Evolutionary conservation across 768 basidiomycete genomes (phyloP), one percentile per base, ranked within the genome.

Genomic region (Rhizopogon rudus): DNA sequence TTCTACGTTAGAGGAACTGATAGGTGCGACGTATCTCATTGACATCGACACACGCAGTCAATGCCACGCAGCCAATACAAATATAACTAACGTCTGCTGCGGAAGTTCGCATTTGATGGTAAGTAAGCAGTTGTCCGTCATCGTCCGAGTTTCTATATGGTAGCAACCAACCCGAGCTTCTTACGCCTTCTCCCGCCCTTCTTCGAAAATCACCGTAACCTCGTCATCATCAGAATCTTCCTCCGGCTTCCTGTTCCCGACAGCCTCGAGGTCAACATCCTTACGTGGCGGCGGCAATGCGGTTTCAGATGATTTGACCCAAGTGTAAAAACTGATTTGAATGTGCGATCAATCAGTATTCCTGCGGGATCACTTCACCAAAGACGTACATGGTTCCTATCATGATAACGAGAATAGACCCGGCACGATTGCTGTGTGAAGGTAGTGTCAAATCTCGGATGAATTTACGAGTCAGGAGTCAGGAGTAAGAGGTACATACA

Each of bases 361-460:
- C 31, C 49, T 28, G 16, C 9, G 22, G 13, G 3, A 35, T 20
- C 13, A 33, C 35, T 22, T 49, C 48, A 10, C 9, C 25, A n/a
- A 54, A 9, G 40, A 70, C 79, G 64, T 62, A 83, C 84, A 89
- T 79, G 5, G 87, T 87, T 13, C 89, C 89, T 25, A 72, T 65
- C 28, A 85, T 75, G 64, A 91, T 92, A 56, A 83, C 75, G 17
- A 81, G 60, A 67, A 92, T 87, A 22, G 87, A 88, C 3, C 69
- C 62, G 5, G 76, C 82, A 37, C 87, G 82, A 59, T 85, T 82
- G 10, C 86, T 88, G 66, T 22, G 44, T 2, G 31, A 42, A 45
- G 35, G 7, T 13, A 53, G 17, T n/a, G 52, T 61, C 20, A 43
- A 37, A 62, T 50, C 40, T 22, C 33, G 33, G 33, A 48, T 25